A percentile compares a stretch with the other conserved stretches of the same genome.
phyloP scores from a whole-genome alignment of 352 stramenopile species.

The Phytophthora crassamura region DNA sequence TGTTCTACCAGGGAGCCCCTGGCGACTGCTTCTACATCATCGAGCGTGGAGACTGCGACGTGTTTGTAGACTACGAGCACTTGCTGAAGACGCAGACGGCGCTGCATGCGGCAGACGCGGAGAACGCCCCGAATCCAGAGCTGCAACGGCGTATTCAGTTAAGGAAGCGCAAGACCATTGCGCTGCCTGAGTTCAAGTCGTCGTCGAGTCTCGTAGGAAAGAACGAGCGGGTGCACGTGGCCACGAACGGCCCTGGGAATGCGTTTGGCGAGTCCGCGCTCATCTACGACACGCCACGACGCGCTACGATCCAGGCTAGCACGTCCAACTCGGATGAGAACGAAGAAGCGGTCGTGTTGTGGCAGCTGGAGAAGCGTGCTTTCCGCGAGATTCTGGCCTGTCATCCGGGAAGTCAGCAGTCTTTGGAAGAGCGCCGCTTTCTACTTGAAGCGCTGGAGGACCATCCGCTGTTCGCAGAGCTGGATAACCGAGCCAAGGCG shows the following conservation, averaged over 20 bases:
- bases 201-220: slow-evolving; percentile 63
- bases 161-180: slow-evolving; percentile 72
- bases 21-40: slow-evolving; percentile 89
- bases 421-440: slow-evolving; percentile 80
- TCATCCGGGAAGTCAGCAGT: slow-evolving; percentile 78
- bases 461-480: slow-evolving; percentile 76
- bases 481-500: slow-evolving; percentile 80
- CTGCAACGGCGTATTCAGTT: slow-evolving; percentile 35
- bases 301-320: slow-evolving; percentile 66
- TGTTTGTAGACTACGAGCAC: slow-evolving; percentile 87
- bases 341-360: slow-evolving; percentile 60
- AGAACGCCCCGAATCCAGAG: slow-evolving; percentile 22
- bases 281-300: slow-evolving; percentile 86
- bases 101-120: slow-evolving; percentile 22
- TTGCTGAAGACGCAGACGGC: slow-evolving; percentile 49
- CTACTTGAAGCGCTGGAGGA: slow-evolving; percentile 71
- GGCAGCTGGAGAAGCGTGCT: slow-evolving; percentile 73
- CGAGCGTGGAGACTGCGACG: slow-evolving; percentile 77
- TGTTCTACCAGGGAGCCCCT: slow-evolving; percentile 83
- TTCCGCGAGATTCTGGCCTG: slow-evolving; percentile 67
- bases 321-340: slow-evolving; percentile 10
- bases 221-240: slow-evolving; percentile 77
- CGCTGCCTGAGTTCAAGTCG: slow-evolving; percentile 72
- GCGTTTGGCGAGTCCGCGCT: slow-evolving; percentile 86
- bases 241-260: slow-evolving; percentile 79